phyloP scores from a whole-genome alignment of 495 filamentous ascomycete genomes.

The Jackrogersella minutella region DNA sequence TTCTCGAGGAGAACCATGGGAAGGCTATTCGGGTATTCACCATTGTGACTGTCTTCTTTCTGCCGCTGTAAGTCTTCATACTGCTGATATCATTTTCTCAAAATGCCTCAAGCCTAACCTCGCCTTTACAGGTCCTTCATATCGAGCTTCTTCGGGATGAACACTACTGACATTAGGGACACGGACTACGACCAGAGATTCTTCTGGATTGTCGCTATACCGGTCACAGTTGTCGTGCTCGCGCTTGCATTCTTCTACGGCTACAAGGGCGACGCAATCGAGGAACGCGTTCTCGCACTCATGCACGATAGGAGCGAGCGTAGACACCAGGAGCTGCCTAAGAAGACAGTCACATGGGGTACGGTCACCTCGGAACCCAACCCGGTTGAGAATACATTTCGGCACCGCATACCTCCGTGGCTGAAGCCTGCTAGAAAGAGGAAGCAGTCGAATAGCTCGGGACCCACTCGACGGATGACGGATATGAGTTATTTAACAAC shows the following conservation, averaged over 20 bases:
- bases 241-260: conserved; percentile 1
- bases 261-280: conserved; percentile 2
- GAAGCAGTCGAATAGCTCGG: neutral
- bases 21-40: conserved; percentile 2
- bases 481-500: neutral
- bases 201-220: neutral
- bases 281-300: neutral
- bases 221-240: conserved; percentile 1
- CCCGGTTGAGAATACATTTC: neutral
- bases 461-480: neutral
- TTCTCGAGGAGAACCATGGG: neutral
- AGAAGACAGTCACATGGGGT: neutral
- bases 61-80: neutral
- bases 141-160: conserved; percentile 8
- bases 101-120: neutral
- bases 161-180: conserved; percentile 1
- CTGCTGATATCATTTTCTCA: neutral
- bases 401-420: neutral
- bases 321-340: neutral
- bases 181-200: neutral
- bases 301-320: neutral
- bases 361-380: neutral
- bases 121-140: neutral
- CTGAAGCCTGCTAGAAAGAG: neutral
- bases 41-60: conserved; percentile 1